These are phyloP conservation scores for Penicillium bovifimosum DNA, from an alignment of 495 filamentous ascomycete genomes.

Conservation along the genomic window DNA sequence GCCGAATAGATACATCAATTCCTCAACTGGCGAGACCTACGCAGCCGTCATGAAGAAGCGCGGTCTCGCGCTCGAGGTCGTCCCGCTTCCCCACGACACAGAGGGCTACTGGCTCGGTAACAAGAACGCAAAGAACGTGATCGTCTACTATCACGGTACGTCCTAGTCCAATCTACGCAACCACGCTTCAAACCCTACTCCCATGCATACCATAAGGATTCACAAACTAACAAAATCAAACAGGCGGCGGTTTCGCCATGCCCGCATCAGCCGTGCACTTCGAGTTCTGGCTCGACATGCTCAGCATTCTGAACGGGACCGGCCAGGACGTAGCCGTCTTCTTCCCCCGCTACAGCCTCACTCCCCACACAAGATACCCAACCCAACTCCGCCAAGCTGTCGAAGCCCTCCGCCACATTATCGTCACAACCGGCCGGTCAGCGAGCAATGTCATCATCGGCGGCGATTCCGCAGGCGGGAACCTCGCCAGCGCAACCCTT, in stretches of 20 bases:
- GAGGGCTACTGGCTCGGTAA: conserved; percentile 57
- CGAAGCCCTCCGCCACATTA: conserved; percentile 48
- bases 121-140: conserved; percentile 48
- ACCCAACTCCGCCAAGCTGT: conserved; percentile 53
- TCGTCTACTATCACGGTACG: conserved; percentile 58
- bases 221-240: background rate
- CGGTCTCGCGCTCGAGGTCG: conserved; percentile 42
- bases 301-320: conserved; percentile 35
- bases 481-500: conserved; percentile 50
- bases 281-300: conserved; percentile 40
- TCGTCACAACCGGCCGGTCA: conserved; percentile 32
- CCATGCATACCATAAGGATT: too few relatives aligned
- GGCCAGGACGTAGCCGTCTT: conserved; percentile 47
- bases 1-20: conserved; percentile 23
- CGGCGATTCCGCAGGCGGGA: conserved; percentile 62
- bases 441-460: conserved; percentile 47
- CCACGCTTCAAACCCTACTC: background rate
- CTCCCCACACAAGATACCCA: conserved; percentile 50
- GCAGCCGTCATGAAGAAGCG: conserved; percentile 37
- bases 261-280: conserved; percentile 40
- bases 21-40: conserved; percentile 44
- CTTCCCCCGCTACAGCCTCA: conserved; percentile 51
- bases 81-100: conserved; percentile 45
- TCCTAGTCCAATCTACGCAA: background rate
- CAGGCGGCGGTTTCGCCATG: conserved; percentile 56